Percentiles rank a stretch among this genome's conserved stretches.
Conservation (phyloP, 306 rosid genomes). For the Acacia acuminata region DNA sequence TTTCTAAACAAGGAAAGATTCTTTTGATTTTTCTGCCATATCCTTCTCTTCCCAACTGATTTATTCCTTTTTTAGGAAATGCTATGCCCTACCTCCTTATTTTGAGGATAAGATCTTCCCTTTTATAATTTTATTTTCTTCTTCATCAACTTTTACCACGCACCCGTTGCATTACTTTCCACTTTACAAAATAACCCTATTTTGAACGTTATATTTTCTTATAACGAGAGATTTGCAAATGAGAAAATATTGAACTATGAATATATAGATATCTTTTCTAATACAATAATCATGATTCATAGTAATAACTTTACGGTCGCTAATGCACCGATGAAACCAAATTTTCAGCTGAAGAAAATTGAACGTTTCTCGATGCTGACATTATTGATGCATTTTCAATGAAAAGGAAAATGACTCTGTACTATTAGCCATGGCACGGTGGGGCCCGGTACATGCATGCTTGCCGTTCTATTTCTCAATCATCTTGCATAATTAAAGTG, state of each 20-base stretch:
- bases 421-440: not conserved
- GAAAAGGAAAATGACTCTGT: not conserved
- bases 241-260: not conserved
- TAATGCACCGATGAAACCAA: not conserved
- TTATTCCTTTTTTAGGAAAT: slow-evolving; percentile 24
- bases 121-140: no score
- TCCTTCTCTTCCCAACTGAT: not conserved
- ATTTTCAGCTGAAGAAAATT: not conserved
- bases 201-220: no score
- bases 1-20: slow-evolving; percentile 31
- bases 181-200: no score
- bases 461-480: not conserved
- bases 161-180: no score
- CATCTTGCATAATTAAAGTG: not conserved
- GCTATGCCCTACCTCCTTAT: not conserved
- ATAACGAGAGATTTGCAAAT: not conserved
- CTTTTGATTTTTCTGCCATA: not conserved
- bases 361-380: not conserved
- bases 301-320: no score
- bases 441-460: not conserved
- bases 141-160: no score
- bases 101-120: no score
- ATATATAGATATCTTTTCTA: not conserved
- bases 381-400: not conserved
- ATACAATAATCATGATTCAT: not conserved